phyloP scores from a whole-genome alignment of 768 basidiomycete species.

The Ramaria rubella region DNA sequence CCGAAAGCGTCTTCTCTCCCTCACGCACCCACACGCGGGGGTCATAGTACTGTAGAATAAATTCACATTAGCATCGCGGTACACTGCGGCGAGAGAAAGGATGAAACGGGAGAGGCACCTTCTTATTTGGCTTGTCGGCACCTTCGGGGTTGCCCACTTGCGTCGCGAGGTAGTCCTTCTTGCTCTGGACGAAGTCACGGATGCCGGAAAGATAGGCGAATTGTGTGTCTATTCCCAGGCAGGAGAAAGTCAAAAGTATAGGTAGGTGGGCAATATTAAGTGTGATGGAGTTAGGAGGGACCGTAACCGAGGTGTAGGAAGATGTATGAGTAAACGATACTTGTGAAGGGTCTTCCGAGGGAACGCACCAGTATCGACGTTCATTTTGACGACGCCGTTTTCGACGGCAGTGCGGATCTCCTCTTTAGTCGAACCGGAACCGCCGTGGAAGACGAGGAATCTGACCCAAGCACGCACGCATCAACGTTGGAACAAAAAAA shows the following conservation, averaged over 20 bases:
- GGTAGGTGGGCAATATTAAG: not conserved
- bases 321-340: not conserved
- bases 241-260: not conserved
- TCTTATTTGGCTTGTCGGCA: slow-evolving; percentile 98
- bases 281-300: too few relatives aligned
- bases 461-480: too few relatives aligned
- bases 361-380: slow-evolving; percentile 78
- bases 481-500: not conserved
- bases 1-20: slow-evolving; percentile 87
- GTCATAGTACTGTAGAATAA: slow-evolving; percentile 63
- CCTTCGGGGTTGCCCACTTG: slow-evolving; percentile 99
- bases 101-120: slow-evolving; percentile 40
- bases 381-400: slow-evolving; percentile 98
- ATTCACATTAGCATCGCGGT: too few relatives aligned
- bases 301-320: too few relatives aligned
- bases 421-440: slow-evolving; percentile 93
- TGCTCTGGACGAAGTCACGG: slow-evolving; percentile 80
- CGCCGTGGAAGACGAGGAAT: slow-evolving; percentile 99
- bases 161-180: slow-evolving; percentile 79
- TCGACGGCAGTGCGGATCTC: slow-evolving; percentile 90
- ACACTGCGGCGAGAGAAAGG: too few relatives aligned
- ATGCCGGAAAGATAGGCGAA: slow-evolving; percentile 88
- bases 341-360: too few relatives aligned
- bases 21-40: slow-evolving; percentile 98
- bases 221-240: slow-evolving; percentile 86